Percentiles rank a stretch among this genome's conserved stretches.
Evolutionary conservation across 495 filamentous ascomycete genomes (phyloP).

Genomic region (Talaromyces stipitatus): DNA sequence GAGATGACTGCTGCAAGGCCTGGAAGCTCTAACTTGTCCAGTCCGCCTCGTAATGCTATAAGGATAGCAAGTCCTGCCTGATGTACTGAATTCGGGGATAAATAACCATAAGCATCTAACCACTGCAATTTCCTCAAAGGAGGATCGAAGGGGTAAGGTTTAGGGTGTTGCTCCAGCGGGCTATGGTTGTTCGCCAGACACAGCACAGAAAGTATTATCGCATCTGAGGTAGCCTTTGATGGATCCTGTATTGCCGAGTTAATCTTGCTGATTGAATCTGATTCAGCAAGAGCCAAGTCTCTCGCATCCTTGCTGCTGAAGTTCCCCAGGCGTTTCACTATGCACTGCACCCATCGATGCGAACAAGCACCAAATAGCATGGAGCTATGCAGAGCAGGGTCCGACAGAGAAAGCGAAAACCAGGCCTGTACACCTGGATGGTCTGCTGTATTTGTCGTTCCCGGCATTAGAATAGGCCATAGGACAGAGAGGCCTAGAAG

Average conservation of each 20-base stretch:
- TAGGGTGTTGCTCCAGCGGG: constrained; percentile 1
- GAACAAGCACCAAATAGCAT: constrained; percentile 32
- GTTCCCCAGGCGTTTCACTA: constrained; percentile 14
- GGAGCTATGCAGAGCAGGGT: constrained; percentile 28
- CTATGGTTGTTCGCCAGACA: constrained; percentile 32
- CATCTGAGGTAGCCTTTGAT: constrained; percentile 23
- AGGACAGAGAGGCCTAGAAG: constrained; percentile 19
- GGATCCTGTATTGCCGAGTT: constrained; percentile 26
- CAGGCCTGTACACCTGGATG: constrained; percentile 15
- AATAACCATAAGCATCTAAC: constrained; percentile 33
- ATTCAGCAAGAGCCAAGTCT: constrained; percentile 21
- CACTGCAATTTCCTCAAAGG: constrained; percentile 34
- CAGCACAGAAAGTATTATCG: constrained; percentile 29
- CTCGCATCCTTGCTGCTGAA: constrained; percentile 21
- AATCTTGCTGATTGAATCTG: constrained; percentile 30
- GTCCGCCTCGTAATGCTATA: constrained; percentile 27
- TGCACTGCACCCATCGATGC: constrained; percentile 30
- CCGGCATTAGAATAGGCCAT: constrained; percentile 30
- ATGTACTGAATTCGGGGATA: constrained; percentile 31
- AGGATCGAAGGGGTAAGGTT: constrained; percentile 22
- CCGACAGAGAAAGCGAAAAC: constrained; percentile 24
- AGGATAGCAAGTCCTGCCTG: constrained; percentile 26
- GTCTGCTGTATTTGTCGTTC: background rate
- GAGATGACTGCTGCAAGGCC: constrained; percentile 26
- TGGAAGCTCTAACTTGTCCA: constrained; percentile 22